A percentile compares a stretch with the other conserved stretches of the same genome.
phyloP scores from a whole-genome alignment of 768 basidiomycete species.

The Goffeauzyma gilvescens region DNA sequence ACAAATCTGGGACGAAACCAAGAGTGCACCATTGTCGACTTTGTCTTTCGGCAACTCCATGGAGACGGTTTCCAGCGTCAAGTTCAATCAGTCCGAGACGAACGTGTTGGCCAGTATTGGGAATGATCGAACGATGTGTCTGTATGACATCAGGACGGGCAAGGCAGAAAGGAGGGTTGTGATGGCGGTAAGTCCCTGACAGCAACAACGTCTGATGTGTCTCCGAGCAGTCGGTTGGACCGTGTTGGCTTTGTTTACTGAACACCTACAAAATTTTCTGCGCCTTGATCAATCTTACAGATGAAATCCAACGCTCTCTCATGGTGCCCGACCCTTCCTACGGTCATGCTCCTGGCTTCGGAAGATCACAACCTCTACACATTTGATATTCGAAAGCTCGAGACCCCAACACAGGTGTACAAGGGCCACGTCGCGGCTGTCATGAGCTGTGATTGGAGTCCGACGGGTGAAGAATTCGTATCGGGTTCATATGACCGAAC shows the following conservation, averaged over 20 bases:
- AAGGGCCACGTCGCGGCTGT: constrained; percentile 94
- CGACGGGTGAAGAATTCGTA: constrained; percentile 86
- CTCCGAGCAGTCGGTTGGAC: too few relatives aligned
- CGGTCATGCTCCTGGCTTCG: constrained; percentile 75
- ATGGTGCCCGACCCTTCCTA: constrained; percentile 94
- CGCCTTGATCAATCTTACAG: constrained; percentile 28
- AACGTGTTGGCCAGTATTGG: constrained; percentile 89
- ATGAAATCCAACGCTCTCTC: constrained; percentile 77
- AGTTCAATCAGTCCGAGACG: constrained; percentile 84
- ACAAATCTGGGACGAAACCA: constrained; percentile 91
- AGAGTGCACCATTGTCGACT: constrained; percentile 62
- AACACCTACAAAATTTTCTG: neutral
- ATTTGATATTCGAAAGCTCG: constrained; percentile 75
- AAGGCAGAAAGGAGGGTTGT: constrained; percentile 81
- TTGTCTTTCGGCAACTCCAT: constrained; percentile 68
- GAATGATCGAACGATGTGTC: constrained; percentile 80
- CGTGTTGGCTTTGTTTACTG: neutral
- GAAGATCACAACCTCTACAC: constrained; percentile 98
- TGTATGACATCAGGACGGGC: constrained; percentile 91
- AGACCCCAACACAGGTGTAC: constrained; percentile 73
- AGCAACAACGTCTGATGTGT: too few relatives aligned
- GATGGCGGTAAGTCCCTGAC: constrained; percentile 52
- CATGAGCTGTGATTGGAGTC: constrained; percentile 93
- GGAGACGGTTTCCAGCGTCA: constrained; percentile 70
- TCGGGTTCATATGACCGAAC: constrained; percentile 94